phyloP scores from a whole-genome alignment of 306 rosid genomes.

The Carpinus viminea region DNA sequence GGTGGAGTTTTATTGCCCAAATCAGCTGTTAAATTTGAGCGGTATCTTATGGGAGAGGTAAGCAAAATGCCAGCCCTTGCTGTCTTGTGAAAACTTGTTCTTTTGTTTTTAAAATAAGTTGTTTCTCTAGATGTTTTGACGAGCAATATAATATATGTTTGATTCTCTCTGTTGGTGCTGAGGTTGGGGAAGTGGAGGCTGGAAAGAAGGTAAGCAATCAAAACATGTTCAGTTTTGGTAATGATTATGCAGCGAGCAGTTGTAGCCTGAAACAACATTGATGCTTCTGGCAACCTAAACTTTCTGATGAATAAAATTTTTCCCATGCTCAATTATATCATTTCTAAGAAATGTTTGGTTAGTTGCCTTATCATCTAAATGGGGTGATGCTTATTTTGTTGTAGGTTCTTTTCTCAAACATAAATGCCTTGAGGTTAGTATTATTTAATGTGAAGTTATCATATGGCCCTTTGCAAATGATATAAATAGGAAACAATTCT shows the following conservation, averaged over 20 bases:
- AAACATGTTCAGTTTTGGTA: neutral
- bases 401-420: slow-evolving; percentile 91
- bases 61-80: slow-evolving; percentile 18
- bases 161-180: slow-evolving; percentile 80
- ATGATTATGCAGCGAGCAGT: neutral
- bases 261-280: neutral
- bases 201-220: slow-evolving; percentile 67
- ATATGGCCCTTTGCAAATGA: neutral
- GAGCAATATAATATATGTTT: slow-evolving; percentile 22
- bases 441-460: neutral
- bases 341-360: neutral
- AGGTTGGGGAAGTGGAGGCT: slow-evolving; percentile 66
- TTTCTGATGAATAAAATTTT: neutral
- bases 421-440: slow-evolving; percentile 82
- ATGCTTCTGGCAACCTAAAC: neutral
- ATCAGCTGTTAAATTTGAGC: slow-evolving; percentile 91
- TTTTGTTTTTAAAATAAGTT: neutral
- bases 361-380: slow-evolving; percentile 5
- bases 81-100: slow-evolving; percentile 10
- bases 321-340: neutral
- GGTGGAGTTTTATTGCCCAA: slow-evolving; percentile 91
- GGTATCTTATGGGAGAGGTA: slow-evolving; percentile 89
- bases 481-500: neutral
- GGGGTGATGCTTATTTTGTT: slow-evolving; percentile 17
- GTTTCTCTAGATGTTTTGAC: slow-evolving; percentile 14